Base-by-base conservation (phyloP, 73 alveolate genomes). In the Effrenium voratum region DNA sequence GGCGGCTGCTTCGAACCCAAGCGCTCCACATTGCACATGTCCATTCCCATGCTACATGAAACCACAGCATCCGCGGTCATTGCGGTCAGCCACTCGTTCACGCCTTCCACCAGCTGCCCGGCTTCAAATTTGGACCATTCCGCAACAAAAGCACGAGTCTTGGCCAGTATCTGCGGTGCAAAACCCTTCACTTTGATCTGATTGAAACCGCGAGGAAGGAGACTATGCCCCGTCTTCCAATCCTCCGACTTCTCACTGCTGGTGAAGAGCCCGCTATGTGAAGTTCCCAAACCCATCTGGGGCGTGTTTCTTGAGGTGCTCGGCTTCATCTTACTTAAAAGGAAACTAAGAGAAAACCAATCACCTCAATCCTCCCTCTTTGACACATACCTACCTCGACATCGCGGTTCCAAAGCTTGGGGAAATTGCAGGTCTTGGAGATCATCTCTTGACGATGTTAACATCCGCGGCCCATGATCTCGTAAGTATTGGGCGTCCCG, bases 51-150 rank as follows among this genome's bases (percentile, higher is more conserved):
- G 77, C 93, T 84, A 52, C 93, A 84, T 19, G 93, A 84, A 38
- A 84, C 93, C 80, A 84, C 93, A 8, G 93, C 93, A 84, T 84
- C 93, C 19, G 93, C 93, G 12, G 93, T 84, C 93, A 84, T 84
- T 19, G 93, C 93, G 2, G 93, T 84, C 59, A 84, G 93, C 93
- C 93, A 84, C 41, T 84, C 93, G 52, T 84, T 84, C 79, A 84
- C 93, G 34, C 52, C 93, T 57, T 84, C 93, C 38, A 84, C 79
- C 93, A 52, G 44, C 16, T 84, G 79, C 32, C 93, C 93, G 19
- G 93, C 79, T 40, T 49, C 93, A 84, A 84, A 84, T 43, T 84
- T 84, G 55, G 93, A 84, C 93, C 93, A 84, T 52, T 84, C 93
- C 22, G 57, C 76, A 34, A 84, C 77, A 43, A 84, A 84, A 40